Conservation (phyloP, 2,329 filamentous ascomycete species). For the Fusarium sp. region DNA sequence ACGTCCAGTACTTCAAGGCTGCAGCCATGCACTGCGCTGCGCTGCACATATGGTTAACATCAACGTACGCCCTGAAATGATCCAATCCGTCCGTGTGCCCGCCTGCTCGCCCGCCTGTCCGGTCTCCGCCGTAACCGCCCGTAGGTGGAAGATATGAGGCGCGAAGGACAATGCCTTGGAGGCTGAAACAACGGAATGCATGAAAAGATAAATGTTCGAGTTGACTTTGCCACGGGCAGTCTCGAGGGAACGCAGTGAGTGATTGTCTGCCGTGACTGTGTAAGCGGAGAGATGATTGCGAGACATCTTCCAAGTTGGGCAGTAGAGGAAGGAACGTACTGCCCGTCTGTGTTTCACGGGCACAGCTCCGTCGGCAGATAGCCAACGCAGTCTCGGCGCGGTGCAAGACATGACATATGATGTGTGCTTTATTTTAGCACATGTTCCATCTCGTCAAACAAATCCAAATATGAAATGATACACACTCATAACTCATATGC, state of each 20-base stretch:
- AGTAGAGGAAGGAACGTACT: conserved; percentile 2
- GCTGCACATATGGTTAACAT: neutral
- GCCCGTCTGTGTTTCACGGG: neutral
- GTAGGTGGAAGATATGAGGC: conserved; percentile 7
- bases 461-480: neutral
- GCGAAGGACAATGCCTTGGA: conserved; percentile 6
- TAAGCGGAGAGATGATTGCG: conserved; percentile 27
- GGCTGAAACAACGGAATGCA: conserved; percentile 33
- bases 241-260: conserved; percentile 9
- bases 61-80: conserved; percentile 3
- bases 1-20: conserved; percentile 5
- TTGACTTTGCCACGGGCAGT: conserved; percentile 8
- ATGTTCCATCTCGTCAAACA: neutral
- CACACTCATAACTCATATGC: neutral
- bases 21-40: neutral
- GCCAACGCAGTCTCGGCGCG: neutral
- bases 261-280: neutral
- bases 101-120: conserved; percentile 21
- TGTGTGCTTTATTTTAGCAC: neutral
- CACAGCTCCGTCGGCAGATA: conserved; percentile 6
- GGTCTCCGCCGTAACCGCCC: conserved; percentile 29
- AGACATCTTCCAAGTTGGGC: conserved; percentile 18
- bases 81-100: conserved; percentile 6
- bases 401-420: neutral
- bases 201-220: conserved; percentile 10